Conservation (phyloP, 345 rosid genomes). For the Viola odorata region DNA sequence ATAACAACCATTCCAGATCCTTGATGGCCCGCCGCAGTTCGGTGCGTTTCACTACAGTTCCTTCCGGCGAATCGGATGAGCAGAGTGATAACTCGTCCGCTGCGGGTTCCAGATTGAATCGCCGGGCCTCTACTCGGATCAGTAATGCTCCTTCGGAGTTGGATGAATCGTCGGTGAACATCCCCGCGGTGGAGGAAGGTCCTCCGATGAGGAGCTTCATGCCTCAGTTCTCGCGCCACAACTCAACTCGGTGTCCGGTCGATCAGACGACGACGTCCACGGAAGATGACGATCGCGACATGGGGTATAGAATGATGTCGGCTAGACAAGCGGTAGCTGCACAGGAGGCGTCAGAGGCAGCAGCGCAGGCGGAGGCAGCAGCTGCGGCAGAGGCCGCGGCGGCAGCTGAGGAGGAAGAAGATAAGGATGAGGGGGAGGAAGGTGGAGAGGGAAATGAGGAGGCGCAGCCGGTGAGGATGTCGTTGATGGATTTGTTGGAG, state of each 20-base stretch:
- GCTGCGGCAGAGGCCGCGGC: slow-evolving; percentile 18
- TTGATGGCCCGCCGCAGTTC: slow-evolving; percentile 22
- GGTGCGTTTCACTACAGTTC: slow-evolving; percentile 21
- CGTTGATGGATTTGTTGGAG: slow-evolving; percentile 80
- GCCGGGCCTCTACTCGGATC: slow-evolving; percentile 44
- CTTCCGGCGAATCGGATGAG: slow-evolving; percentile 14
- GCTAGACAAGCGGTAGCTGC: slow-evolving; percentile 80
- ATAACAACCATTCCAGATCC: slow-evolving; percentile 16
- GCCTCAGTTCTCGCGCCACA: slow-evolving; percentile 47
- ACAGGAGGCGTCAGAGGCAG: slow-evolving; percentile 58
- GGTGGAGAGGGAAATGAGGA: slow-evolving; percentile 15
- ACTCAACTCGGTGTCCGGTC: slow-evolving; percentile 31
- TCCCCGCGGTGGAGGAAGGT: slow-evolving; percentile 23
- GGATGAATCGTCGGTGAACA: slow-evolving; percentile 22
- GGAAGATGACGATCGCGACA: slow-evolving; percentile 38
- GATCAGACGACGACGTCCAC: slow-evolving; percentile 23
- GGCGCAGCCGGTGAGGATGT: slow-evolving; percentile 52
- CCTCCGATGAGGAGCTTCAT: slow-evolving; percentile 33
- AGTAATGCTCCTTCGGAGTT: slow-evolving; percentile 20
- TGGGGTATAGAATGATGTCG: slow-evolving; percentile 43
- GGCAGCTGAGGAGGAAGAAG: slow-evolving; percentile 5
- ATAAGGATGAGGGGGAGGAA: neutral
- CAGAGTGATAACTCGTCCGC: slow-evolving; percentile 3
- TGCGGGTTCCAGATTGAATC: slow-evolving; percentile 25
- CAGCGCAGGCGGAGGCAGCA: slow-evolving; percentile 19